A percentile compares a stretch with the other conserved stretches of the same genome.
Evolutionary conservation across 768 basidiomycete species (phyloP).

Genomic region (Ramaria sp.): DNA sequence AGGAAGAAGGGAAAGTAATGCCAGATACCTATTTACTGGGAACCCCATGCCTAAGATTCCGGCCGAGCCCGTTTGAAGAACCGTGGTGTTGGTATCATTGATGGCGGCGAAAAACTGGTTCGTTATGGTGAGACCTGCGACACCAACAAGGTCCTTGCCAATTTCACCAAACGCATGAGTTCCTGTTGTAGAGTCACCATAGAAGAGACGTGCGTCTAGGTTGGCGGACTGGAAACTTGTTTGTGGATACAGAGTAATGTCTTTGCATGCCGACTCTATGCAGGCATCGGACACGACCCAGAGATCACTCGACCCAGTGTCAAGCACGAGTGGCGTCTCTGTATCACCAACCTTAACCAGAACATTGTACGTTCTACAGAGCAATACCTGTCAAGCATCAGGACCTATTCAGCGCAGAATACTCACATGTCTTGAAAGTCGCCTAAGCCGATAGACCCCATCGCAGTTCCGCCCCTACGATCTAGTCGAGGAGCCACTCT

Average conservation of each 20-base stretch:
- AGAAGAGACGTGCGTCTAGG: constrained; percentile 38
- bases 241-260: constrained; percentile 40
- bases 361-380: constrained; percentile 49
- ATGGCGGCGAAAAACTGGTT: constrained; percentile 58
- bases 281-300: constrained; percentile 62
- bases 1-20: background rate
- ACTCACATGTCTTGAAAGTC: constrained; percentile 54
- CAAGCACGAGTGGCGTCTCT: constrained; percentile 46
- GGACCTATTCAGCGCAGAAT: background rate
- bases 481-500: background rate
- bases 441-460: constrained; percentile 41
- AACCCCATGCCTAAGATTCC: constrained; percentile 74
- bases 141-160: constrained; percentile 42
- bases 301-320: constrained; percentile 70
- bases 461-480: constrained; percentile 8
- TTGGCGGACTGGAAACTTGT: constrained; percentile 33
- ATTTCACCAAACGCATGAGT: constrained; percentile 57
- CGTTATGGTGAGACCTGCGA: constrained; percentile 39
- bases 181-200: constrained; percentile 63
- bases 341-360: constrained; percentile 44
- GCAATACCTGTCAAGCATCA: background rate
- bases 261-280: constrained; percentile 22
- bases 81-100: constrained; percentile 55
- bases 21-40: constrained; percentile 51
- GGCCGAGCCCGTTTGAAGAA: constrained; percentile 41